Percentiles rank a stretch among this genome's conserved stretches.
Evolutionary conservation across 768 basidiomycete species (phyloP).

Genomic region (Mycena epipterygia): DNA sequence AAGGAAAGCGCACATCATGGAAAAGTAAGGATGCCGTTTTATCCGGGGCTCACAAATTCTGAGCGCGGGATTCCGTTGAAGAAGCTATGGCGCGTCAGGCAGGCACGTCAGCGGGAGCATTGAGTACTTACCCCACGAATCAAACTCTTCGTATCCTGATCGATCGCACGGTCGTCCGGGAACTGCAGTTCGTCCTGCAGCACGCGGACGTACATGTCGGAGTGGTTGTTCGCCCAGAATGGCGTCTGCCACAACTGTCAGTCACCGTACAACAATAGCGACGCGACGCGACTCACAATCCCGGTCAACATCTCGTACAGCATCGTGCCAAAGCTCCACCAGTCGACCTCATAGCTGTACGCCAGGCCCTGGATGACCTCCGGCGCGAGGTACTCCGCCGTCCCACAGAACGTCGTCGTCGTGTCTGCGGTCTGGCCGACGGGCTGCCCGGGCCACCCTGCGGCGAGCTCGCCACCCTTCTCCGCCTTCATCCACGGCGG

Average conservation of each 20-base stretch:
- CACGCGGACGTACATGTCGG: constrained; percentile 95
- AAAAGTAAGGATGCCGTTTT: constrained; percentile 95
- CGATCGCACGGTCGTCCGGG: constrained; percentile 92
- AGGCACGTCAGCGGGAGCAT: background rate
- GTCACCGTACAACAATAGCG: constrained; percentile 19
- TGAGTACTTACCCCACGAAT: constrained; percentile 87
- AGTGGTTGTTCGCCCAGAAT: constrained; percentile 93
- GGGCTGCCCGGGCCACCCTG: constrained; percentile 70
- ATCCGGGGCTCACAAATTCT: constrained; percentile 94
- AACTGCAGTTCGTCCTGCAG: constrained; percentile 92
- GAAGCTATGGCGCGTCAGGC: constrained; percentile 65
- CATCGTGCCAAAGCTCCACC: constrained; percentile 99
- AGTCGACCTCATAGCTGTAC: constrained; percentile 96
- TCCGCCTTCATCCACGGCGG: constrained; percentile 87
- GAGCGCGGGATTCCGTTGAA: constrained; percentile 93
- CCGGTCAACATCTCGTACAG: constrained; percentile 97
- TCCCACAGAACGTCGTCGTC: constrained; percentile 93
- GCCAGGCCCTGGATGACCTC: constrained; percentile 94
- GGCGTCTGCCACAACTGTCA: constrained; percentile 72
- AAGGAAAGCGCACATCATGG: constrained; percentile 79
- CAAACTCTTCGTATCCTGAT: constrained; percentile 94
- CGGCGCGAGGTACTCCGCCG: constrained; percentile 97
- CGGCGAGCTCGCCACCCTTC: constrained; percentile 63
- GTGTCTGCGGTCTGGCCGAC: constrained; percentile 65
- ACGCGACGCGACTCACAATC: constrained; percentile 71